Evolutionary conservation across 179 eudicot genomes (phyloP), one percentile per base, ranked within the genome.

Genomic region (Gypsophila paniculata): DNA sequence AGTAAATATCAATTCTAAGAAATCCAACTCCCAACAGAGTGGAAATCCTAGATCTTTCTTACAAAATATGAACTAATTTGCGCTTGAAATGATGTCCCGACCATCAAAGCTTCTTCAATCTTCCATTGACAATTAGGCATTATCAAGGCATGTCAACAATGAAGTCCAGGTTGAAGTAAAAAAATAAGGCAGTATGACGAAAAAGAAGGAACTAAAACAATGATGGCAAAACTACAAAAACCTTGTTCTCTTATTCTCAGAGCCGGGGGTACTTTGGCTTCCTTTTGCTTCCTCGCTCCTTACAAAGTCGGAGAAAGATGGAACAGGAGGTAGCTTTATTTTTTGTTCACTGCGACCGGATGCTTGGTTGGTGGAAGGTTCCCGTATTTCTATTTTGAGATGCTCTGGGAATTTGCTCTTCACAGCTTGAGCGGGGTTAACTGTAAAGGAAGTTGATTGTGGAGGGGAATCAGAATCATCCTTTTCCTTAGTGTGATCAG

Each of bases 221-320:
- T 21, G 29, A 67, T 51, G 29, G 29, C 46, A 65, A 38, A 14
- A 54, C 77, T 78, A 72, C 64, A 60, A 71, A 66, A 81, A 73
- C 76, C 82, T 91, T 79, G 60, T 74, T 82, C 79, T 85, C 83
- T 91, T 89, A 55, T 85, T 90, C 18, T 59, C 68, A 32, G 83
- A 75, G 60, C 49, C 42, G 46, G 57, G 74, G 46, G 49, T 74
- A 11, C 69, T 39, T 67, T 26, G 65, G 32, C 75, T 73, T 38
- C 71, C 79, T 77, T 75, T 79, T 0, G 74, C 78, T 70, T 84
- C 87, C 58, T 70, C 74, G 75, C 89, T 91, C 76, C 84, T 84
- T 6, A 87, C 68, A 49, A 87, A 90, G 26, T 92, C 92, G 0
- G 90, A 79, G 76, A 89, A 91, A 8, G 96, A 86, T 14, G 85